These are phyloP conservation scores for Xylariaceae sp. DNA, from an alignment of 2,329 filamentous ascomycete genomes.

Conservation along the genomic window DNA sequence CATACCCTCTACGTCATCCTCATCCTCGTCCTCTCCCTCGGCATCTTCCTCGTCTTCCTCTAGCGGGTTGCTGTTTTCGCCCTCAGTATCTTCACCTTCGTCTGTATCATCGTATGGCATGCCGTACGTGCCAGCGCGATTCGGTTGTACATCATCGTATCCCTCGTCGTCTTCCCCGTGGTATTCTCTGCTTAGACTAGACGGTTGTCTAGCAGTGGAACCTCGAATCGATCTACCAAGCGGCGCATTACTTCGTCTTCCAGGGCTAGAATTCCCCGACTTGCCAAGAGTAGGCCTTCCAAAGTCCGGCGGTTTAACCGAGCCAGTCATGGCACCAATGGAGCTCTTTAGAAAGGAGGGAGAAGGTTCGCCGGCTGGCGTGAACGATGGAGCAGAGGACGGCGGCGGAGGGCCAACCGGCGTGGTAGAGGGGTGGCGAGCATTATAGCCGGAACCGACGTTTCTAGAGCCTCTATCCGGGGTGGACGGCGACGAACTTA, in stretches of 20 bases:
- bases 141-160: constrained; percentile 40
- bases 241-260: constrained; percentile 44
- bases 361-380: constrained; percentile 58
- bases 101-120: constrained; percentile 42
- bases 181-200: constrained; percentile 53
- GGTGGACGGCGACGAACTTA: constrained; percentile 52
- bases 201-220: constrained; percentile 47
- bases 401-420: constrained; percentile 53
- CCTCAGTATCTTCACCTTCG: constrained; percentile 42
- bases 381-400: constrained; percentile 58
- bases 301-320: constrained; percentile 45
- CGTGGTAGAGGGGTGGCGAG: constrained; percentile 54
- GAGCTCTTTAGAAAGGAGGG: constrained; percentile 59
- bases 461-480: constrained; percentile 46
- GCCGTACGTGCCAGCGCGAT: constrained; percentile 35
- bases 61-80: constrained; percentile 34
- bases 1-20: constrained; percentile 44
- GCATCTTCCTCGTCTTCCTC: constrained; percentile 35
- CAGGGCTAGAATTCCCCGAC: constrained; percentile 37
- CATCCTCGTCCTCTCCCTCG: constrained; percentile 42
- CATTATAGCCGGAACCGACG: constrained; percentile 43
- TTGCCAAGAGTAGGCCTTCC: constrained; percentile 37
- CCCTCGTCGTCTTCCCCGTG: constrained; percentile 39
- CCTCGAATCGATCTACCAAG: constrained; percentile 53
- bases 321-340: constrained; percentile 46